Evolutionary conservation across 192 early-diverging fungal genomes (phyloP).

Genomic region (Backusella psychrophila): DNA sequence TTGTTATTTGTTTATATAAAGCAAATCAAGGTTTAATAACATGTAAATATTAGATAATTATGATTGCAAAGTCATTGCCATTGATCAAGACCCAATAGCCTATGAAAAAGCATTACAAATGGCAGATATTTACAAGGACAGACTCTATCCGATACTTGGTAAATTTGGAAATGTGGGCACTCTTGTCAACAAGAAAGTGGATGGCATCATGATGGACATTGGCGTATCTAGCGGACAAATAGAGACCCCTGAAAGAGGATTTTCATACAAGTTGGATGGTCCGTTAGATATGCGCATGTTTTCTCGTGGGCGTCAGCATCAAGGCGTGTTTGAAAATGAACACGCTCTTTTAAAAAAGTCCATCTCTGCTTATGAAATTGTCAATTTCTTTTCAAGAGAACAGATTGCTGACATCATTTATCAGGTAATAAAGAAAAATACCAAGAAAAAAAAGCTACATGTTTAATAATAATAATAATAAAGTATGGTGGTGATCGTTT

Average conservation of each 20-base stretch:
- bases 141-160: slow-evolving; percentile 56
- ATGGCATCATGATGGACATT: slow-evolving; percentile 75
- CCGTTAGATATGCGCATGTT: slow-evolving; percentile 81
- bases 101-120: slow-evolving; percentile 52
- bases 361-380: slow-evolving; percentile 60
- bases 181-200: slow-evolving; percentile 45
- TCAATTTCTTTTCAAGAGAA: slow-evolving; percentile 61
- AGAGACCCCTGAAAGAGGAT: slow-evolving; percentile 61
- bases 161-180: slow-evolving; percentile 56
- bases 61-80: slow-evolving; percentile 59
- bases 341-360: slow-evolving; percentile 29
- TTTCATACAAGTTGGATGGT: slow-evolving; percentile 64
- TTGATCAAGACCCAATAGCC: slow-evolving; percentile 73
- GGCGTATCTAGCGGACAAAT: slow-evolving; percentile 72
- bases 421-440: slow-evolving; percentile 23
- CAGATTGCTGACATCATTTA: slow-evolving; percentile 64
- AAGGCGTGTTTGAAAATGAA: slow-evolving; percentile 14
- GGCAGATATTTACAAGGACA: slow-evolving; percentile 45
- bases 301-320: slow-evolving; percentile 24
- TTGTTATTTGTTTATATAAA: background rate
- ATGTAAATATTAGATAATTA: slow-evolving; percentile 23
- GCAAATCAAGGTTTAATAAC: background rate
- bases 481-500: slow-evolving; percentile 67
- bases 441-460: background rate
- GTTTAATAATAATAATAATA: background rate